These are phyloP conservation scores for Hyaloscypha finlandica DNA, from an alignment of 495 filamentous ascomycete species.

Conservation along the genomic window DNA sequence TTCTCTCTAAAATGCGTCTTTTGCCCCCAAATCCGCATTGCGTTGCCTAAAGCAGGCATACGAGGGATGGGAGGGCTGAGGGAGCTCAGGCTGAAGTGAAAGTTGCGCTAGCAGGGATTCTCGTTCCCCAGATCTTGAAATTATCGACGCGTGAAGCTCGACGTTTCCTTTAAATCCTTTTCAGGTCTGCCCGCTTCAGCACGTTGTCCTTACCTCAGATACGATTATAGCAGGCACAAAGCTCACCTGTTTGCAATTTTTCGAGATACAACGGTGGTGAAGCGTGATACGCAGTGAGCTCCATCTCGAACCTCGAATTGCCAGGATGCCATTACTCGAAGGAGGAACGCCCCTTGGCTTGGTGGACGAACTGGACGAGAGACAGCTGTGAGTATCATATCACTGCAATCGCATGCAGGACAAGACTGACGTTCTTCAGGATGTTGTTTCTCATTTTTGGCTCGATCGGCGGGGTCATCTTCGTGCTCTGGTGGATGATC, in stretches of 20 bases:
- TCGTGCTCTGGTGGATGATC: conserved; percentile 20
- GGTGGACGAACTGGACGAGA: neutral
- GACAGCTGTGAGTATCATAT: neutral
- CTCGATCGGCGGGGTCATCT: conserved; percentile 11
- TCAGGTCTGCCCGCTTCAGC: neutral
- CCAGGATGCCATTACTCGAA: neutral
- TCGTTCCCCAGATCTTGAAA: conserved; percentile 24
- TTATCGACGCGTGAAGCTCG: conserved; percentile 8
- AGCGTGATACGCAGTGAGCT: neutral
- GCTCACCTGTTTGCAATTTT: neutral
- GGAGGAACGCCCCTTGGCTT: neutral
- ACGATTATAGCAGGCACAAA: neutral
- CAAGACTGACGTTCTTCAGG: neutral
- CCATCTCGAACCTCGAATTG: neutral
- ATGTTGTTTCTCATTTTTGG: conserved; percentile 1
- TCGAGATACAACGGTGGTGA: neutral
- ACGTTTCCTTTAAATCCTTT: neutral
- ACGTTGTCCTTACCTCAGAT: neutral
- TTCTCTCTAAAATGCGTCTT: neutral
- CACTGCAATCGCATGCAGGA: neutral
- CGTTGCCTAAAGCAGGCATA: conserved; percentile 4
- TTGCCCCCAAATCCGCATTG: neutral
- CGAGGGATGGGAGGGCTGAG: conserved; percentile 2
- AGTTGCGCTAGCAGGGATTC: conserved; percentile 24
- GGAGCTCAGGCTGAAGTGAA: conserved; percentile 4